Conservation (phyloP, 2,329 filamentous ascomycete genomes). For the Fusarium pseudograminearum region DNA sequence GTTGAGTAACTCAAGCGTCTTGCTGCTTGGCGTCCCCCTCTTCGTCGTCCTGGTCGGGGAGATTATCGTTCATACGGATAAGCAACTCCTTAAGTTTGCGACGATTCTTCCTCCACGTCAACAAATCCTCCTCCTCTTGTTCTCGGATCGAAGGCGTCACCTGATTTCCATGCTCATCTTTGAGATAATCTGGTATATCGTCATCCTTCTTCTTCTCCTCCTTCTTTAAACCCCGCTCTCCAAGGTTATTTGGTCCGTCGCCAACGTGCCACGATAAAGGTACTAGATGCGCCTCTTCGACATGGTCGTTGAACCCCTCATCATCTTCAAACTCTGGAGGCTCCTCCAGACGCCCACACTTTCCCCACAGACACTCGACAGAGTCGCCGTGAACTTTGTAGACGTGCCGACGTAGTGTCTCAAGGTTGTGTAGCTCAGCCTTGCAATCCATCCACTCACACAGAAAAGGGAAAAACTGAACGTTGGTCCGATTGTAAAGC, state of each 20-base stretch:
- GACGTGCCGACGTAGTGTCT: slow-evolving; percentile 68
- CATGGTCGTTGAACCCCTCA: slow-evolving; percentile 60
- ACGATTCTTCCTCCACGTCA: slow-evolving; percentile 59
- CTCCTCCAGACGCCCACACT: slow-evolving; percentile 43
- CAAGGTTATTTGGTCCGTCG: slow-evolving; percentile 65
- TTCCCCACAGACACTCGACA: slow-evolving; percentile 50
- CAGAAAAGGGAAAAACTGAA: slow-evolving; percentile 63
- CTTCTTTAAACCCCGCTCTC: slow-evolving; percentile 34
- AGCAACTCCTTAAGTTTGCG: slow-evolving; percentile 59
- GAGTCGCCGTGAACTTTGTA: slow-evolving; percentile 60
- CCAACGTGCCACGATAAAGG: slow-evolving; percentile 69
- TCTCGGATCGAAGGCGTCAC: slow-evolving; percentile 69
- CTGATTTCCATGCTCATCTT: slow-evolving; percentile 64
- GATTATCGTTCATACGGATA: slow-evolving; percentile 59
- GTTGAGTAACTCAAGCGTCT: background rate
- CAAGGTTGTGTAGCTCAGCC: slow-evolving; percentile 72
- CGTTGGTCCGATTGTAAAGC: slow-evolving; percentile 57
- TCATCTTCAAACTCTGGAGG: slow-evolving; percentile 53
- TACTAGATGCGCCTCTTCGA: slow-evolving; percentile 66
- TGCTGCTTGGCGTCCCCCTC: slow-evolving; percentile 36
- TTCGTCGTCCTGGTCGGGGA: slow-evolving; percentile 58
- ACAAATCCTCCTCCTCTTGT: slow-evolving; percentile 63
- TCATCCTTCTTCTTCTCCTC: slow-evolving; percentile 46
- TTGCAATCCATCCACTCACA: slow-evolving; percentile 72
- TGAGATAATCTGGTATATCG: slow-evolving; percentile 62